phyloP scores from a whole-genome alignment of 108 stramenopile species.

The Epithemia pelagica region DNA sequence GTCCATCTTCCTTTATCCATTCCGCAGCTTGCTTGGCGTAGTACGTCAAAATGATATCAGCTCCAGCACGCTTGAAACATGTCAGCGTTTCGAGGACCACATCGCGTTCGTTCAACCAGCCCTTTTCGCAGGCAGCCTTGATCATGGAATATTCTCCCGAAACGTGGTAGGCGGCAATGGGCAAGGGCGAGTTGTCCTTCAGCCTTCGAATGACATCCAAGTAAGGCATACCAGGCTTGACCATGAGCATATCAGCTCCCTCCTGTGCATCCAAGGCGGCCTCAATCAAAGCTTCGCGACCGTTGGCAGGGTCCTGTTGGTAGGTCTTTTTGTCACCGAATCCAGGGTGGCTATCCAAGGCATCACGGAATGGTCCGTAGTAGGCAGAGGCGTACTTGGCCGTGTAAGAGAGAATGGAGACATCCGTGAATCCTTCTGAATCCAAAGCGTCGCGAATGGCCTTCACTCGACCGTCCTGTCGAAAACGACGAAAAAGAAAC shows the following conservation, averaged over 20 bases:
- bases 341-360: slow-evolving; percentile 91
- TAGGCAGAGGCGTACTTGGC: slow-evolving; percentile 98
- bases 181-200: slow-evolving; percentile 78
- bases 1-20: slow-evolving; percentile 84
- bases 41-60: slow-evolving; percentile 97
- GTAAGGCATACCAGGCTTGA: slow-evolving; percentile 98
- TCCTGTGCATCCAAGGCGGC: slow-evolving; percentile 94
- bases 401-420: slow-evolving; percentile 97
- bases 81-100: slow-evolving; percentile 93
- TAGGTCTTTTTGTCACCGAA: slow-evolving; percentile 98
- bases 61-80: slow-evolving; percentile 98
- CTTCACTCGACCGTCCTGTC: slow-evolving; percentile 93
- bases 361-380: slow-evolving; percentile 99
- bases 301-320: slow-evolving; percentile 98
- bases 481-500: slow-evolving; percentile 35
- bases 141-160: slow-evolving; percentile 99
- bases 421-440: slow-evolving; percentile 96
- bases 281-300: slow-evolving; percentile 91
- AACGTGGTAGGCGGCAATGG: slow-evolving; percentile 98
- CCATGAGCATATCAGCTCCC: slow-evolving; percentile 99
- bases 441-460: slow-evolving; percentile 97
- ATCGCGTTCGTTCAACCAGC: slow-evolving; percentile 93
- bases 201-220: slow-evolving; percentile 95
- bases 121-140: slow-evolving; percentile 95
- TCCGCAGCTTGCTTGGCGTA: slow-evolving; percentile 96